Percentiles rank a stretch among this genome's conserved stretches.
Evolutionary conservation across 805 yeast genomes (phyloP).

Genomic region (Lipomyces sp.): DNA sequence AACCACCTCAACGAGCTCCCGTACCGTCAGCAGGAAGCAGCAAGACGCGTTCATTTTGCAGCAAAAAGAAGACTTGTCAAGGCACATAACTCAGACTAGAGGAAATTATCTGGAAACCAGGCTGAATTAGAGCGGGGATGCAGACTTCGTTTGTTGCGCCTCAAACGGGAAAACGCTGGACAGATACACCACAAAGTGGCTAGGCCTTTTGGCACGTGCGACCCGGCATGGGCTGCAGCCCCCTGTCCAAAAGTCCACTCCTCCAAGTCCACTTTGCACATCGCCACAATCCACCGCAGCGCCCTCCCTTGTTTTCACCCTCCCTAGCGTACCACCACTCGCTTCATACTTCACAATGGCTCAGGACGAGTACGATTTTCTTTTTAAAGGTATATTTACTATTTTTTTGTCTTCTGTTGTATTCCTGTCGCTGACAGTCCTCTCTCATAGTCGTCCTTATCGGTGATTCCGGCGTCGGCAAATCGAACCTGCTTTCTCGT

Average conservation of each 20-base stretch:
- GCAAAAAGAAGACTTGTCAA: no score
- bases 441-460: slow-evolving; percentile 67
- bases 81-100: no score
- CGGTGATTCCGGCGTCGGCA: slow-evolving; percentile 97
- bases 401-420: not conserved
- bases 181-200: no score
- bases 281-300: not conserved
- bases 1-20: not conserved
- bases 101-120: no score
- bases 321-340: not conserved
- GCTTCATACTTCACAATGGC: slow-evolving; percentile 23
- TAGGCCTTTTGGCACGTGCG: no score
- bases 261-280: no score
- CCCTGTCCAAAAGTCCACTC: no score
- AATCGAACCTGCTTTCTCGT: slow-evolving; percentile 86
- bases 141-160: no score
- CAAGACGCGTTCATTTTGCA: no score
- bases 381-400: slow-evolving; percentile 60
- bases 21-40: not conserved
- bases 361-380: slow-evolving; percentile 81
- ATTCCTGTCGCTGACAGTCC: not conserved
- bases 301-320: not conserved
- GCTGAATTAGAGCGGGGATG: no score
- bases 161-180: no score
- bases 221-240: no score